These are phyloP conservation scores for Saxophila tyrrhenica DNA, from an alignment of 495 filamentous ascomycete genomes.

Conservation along the genomic window DNA sequence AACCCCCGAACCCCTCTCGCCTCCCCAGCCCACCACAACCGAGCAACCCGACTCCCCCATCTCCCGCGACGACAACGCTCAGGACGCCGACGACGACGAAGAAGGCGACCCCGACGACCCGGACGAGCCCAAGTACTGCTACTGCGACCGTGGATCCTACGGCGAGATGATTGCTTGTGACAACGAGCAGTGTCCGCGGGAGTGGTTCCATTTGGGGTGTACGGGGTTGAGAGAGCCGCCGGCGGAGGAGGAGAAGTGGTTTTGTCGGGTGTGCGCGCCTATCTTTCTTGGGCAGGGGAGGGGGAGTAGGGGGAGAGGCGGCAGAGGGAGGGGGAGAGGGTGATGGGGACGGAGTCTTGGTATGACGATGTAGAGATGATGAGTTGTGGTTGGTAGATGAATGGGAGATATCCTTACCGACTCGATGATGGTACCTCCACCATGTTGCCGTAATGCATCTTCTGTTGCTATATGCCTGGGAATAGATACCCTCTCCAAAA, in stretches of 20 bases:
- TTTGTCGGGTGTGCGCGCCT: conserved; percentile 11
- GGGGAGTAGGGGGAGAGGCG: conserved; percentile 1
- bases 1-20: background rate
- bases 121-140: conserved; percentile 82
- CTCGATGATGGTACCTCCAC: too few relatives aligned
- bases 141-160: conserved; percentile 85
- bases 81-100: conserved; percentile 37
- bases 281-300: conserved; percentile 1
- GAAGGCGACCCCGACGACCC: conserved; percentile 63
- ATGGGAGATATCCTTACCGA: background rate
- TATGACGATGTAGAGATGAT: background rate
- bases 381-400: background rate
- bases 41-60: background rate
- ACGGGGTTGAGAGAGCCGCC: conserved; percentile 81
- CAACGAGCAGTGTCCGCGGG: conserved; percentile 67
- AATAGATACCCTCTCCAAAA: too few relatives aligned
- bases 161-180: conserved; percentile 99
- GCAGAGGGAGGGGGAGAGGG: background rate
- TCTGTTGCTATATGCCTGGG: too few relatives aligned
- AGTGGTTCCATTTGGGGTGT: conserved; percentile 96
- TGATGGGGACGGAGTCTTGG: background rate
- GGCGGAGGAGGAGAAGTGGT: conserved; percentile 25
- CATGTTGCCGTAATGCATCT: too few relatives aligned
- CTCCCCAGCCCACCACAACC: background rate
- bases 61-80: background rate